Conservation (phyloP, 257 asterid species). For the Henckelia pumila region DNA sequence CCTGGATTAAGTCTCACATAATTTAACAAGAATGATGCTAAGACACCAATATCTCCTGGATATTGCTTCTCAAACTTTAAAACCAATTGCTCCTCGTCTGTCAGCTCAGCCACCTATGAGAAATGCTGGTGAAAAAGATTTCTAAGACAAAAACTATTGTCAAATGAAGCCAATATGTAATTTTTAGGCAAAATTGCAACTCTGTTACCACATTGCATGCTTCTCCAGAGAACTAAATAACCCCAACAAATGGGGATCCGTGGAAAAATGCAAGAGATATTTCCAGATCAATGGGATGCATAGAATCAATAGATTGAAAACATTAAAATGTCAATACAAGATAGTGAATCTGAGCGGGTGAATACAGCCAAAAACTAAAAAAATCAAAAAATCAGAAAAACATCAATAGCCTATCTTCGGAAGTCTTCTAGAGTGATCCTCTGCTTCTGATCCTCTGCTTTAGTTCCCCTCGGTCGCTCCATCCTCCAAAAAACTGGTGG, state of each 20-base stretch:
- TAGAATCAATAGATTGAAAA: too few species aligned
- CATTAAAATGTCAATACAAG: too few species aligned
- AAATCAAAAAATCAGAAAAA: too few species aligned
- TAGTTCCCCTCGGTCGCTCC: too few species aligned
- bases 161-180: background rate
- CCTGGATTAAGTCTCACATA: slow-evolving; percentile 81
- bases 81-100: slow-evolving; percentile 69
- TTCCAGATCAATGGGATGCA: background rate
- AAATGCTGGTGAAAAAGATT: slow-evolving; percentile 18
- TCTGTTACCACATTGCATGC: background rate
- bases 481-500: too few species aligned
- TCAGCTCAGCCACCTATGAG: slow-evolving; percentile 54
- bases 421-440: too few species aligned
- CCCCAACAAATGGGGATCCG: background rate
- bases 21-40: slow-evolving; percentile 79
- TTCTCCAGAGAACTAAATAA: background rate
- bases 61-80: slow-evolving; percentile 78
- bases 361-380: too few species aligned
- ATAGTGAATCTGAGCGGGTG: too few species aligned
- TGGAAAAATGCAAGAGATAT: background rate
- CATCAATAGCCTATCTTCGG: too few species aligned
- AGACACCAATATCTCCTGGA: slow-evolving; percentile 76
- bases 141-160: background rate
- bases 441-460: too few species aligned
- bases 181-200: background rate